Evolutionary conservation across 768 basidiomycete species (phyloP), one percentile per base, ranked within the genome.

Genomic region (Leccinum obscurum): DNA sequence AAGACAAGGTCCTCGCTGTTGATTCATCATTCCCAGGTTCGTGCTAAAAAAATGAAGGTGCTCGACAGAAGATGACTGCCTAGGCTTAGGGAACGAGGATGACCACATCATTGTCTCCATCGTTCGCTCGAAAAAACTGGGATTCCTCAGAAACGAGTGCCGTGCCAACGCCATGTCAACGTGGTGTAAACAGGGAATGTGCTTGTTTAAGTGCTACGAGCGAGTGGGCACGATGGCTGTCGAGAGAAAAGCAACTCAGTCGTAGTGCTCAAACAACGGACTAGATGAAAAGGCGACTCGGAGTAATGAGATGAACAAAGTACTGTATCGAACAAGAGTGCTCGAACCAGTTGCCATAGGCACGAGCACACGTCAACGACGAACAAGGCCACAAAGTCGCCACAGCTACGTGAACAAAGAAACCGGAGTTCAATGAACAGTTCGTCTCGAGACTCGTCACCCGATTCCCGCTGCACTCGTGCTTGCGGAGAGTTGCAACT

Each of bases 101-200:
- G 85, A 93, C 52, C 80, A 82, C 49, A 85, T 92, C 56, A 81
- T 92, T 55, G 74, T 92, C 35, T 92, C 89, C 6, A 65, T 89
- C 6, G 89, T 90, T 9, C 80, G 89, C 22, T 78, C 89, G 1
- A 62, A 72, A 5, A 76, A 71, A 15, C 72, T 83, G 20, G 92
- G 92, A 13, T 94, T 94, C 64, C 75, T 93, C 22, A 74, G 68
- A 14, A 85, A 83, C 64, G 57, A 79, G 6, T 80, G 86, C 10
- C 81, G 92, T 6, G 89, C 86, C 52, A 93, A 93, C 82, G 92
- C 93, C 49, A 91, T 93, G 90, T 79, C 93, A 34, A 89, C 87
- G 34, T 82, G 90, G 22, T 92, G 87, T 77, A 87, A 87, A 70
- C 70, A 72, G 52, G 85, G 84, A 37, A 93, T 93, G 89, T 20